A percentile compares a stretch with the other conserved stretches of the same genome.
phyloP scores from a whole-genome alignment of 306 rosid species.

The Prunus mira region DNA sequence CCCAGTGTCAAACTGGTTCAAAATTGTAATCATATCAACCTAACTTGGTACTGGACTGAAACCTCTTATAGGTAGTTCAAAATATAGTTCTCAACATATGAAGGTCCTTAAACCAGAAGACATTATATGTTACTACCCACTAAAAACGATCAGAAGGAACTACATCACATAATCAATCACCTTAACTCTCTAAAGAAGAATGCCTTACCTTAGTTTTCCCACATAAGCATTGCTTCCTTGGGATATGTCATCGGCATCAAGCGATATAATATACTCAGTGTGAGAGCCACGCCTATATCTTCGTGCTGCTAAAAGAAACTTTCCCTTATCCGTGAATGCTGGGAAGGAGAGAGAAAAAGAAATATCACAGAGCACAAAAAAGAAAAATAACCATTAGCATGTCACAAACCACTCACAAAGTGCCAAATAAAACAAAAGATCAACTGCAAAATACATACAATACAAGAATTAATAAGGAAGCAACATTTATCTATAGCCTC shows the following conservation, averaged over 20 bases:
- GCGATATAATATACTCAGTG: constrained; percentile 86
- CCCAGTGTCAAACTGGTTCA: not conserved
- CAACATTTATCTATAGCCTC: not conserved
- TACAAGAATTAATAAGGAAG: not conserved
- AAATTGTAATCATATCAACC: not conserved
- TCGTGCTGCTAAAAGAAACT: constrained; percentile 91
- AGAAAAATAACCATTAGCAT: constrained; percentile 3
- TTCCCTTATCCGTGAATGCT: constrained; percentile 94
- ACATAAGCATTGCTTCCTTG: constrained; percentile 98
- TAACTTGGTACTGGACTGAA: not conserved
- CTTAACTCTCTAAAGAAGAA: constrained; percentile 9
- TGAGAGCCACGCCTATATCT: constrained; percentile 90
- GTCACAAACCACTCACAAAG: constrained; percentile 18
- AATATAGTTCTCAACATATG: not conserved
- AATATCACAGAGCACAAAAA: constrained; percentile 10
- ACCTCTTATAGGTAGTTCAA: not conserved
- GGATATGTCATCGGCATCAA: constrained; percentile 79
- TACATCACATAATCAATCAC: not conserved
- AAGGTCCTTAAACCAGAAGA: not conserved
- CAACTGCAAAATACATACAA: not conserved
- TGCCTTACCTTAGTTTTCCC: constrained; percentile 82
- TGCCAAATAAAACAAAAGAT: not conserved
- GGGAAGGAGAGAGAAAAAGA: constrained; percentile 15
- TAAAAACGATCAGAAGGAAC: not conserved
- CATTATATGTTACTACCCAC: not conserved